Base-by-base conservation (phyloP, 257 asterid genomes). In the Ilex aquifolium region DNA sequence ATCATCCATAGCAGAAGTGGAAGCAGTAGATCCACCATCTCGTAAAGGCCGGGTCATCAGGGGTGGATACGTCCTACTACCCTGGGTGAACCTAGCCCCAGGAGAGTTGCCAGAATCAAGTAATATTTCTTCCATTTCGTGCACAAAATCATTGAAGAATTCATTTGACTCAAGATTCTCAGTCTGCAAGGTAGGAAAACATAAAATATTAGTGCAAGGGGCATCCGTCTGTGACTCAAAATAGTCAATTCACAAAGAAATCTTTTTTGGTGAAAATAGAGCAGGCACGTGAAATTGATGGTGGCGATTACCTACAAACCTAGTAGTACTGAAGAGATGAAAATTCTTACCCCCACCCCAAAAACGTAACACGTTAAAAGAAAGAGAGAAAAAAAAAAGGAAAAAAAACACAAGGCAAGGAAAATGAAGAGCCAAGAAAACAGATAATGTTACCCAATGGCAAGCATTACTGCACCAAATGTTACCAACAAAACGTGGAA, bases 81-180 rank as follows among this genome's bases (percentile, higher is more conserved):
- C 74, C 66, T 69, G 72, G 69, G 79, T 54, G 56, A 74, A 63
- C 56, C 88, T 79, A 62, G 85, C 62, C 7, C 66, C 73, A 66
- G 84, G 71, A 62, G 91, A 70, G 69, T 85, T 88, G 29, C 63
- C 73, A 44, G 95, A 80, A 74, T 89, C 97, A 31, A 89, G 88
- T 65, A 92, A 82, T 79, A 92, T 82, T 74, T 89, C 96, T 77
- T 92, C 95, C 99, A 92, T 89, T 57, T 92, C 99, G 63, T 92
- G 84, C 57, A 92, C 97, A 76, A 87, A 32, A 69, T 92, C 96
- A 69, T 85, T 91, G 64, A 57, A 89, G 70, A 79, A 67, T 57
- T 69, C 97, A 69, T 80, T 85, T 64, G 68, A 62, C 80, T 73
- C 96, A 62, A 69, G 53, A 60, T 76, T 80, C 69, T 55, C 73